Evolutionary conservation across 768 basidiomycete species (phyloP).

Genomic region (Boletus eberwhitei): DNA sequence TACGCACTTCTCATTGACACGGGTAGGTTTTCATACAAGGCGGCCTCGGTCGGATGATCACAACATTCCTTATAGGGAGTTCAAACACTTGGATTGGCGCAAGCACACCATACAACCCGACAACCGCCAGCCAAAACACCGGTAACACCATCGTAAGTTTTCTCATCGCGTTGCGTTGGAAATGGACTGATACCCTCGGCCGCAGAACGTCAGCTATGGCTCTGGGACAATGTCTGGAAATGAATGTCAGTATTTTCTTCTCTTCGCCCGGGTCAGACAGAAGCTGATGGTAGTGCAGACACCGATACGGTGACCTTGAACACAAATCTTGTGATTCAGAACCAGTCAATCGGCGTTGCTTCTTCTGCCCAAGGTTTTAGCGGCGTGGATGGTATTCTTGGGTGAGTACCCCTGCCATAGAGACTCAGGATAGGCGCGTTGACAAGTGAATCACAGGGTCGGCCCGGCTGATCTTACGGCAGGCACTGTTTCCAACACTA

Average conservation of each 20-base stretch:
- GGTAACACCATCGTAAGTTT: slow-evolving; percentile 35
- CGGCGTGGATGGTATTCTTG: slow-evolving; percentile 52
- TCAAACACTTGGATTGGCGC: slow-evolving; percentile 61
- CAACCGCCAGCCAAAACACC: slow-evolving; percentile 43
- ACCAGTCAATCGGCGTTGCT: slow-evolving; percentile 49
- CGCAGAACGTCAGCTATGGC: slow-evolving; percentile 50
- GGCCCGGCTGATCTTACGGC: slow-evolving; percentile 50
- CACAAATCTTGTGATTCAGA: slow-evolving; percentile 39
- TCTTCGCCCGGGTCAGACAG: not conserved
- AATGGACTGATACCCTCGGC: not conserved
- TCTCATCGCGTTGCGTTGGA: not conserved
- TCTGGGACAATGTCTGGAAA: slow-evolving; percentile 52
- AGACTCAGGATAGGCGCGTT: not conserved
- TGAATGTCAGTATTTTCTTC: slow-evolving; percentile 38
- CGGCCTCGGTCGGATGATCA: not conserved
- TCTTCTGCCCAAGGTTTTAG: slow-evolving; percentile 41
- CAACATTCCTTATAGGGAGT: slow-evolving; percentile 30
- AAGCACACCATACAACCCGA: slow-evolving; percentile 41
- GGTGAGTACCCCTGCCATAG: slow-evolving; percentile 26
- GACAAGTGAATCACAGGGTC: slow-evolving; percentile 30
- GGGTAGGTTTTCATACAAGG: slow-evolving; percentile 30
- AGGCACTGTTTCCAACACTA: slow-evolving; percentile 39
- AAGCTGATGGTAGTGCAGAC: slow-evolving; percentile 29
- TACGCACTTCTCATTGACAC: slow-evolving; percentile 59
- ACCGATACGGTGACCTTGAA: slow-evolving; percentile 46